A percentile compares a stretch with the other conserved stretches of the same genome.
phyloP scores from a whole-genome alignment of 2,329 filamentous ascomycete genomes.

The Pyricularia pennisetigena region DNA sequence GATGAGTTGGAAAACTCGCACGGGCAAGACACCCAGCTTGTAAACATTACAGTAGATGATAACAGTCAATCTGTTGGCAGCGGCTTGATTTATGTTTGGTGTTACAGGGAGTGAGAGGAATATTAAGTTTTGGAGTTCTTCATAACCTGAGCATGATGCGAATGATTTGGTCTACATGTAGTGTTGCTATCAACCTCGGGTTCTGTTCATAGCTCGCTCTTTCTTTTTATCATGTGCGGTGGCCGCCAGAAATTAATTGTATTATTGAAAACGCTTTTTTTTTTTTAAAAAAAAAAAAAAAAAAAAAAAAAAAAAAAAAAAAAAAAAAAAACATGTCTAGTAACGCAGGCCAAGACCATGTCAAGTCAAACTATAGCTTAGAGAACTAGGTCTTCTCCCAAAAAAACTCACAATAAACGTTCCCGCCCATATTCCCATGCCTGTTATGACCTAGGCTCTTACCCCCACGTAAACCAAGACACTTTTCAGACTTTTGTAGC shows the following conservation, averaged over 20 bases:
- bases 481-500: too few relatives aligned
- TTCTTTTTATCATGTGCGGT: neutral
- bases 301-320: neutral
- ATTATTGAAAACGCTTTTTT: neutral
- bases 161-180: neutral
- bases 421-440: too few relatives aligned
- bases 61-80: neutral
- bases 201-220: neutral
- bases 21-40: neutral
- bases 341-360: too few relatives aligned
- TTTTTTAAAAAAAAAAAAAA: conserved; percentile 1
- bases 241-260: neutral
- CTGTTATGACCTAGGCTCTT: too few relatives aligned
- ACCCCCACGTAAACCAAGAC: too few relatives aligned
- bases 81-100: neutral
- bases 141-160: neutral
- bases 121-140: neutral
- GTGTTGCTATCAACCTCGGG: neutral
- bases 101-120: neutral
- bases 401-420: too few relatives aligned
- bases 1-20: neutral
- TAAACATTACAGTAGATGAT: neutral
- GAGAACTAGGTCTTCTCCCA: too few relatives aligned
- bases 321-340: neutral
- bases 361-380: too few relatives aligned